Evolutionary conservation across 2,329 filamentous ascomycete genomes (phyloP), one percentile per base, ranked within the genome.

Genomic region (Aspergillus bombycis): DNA sequence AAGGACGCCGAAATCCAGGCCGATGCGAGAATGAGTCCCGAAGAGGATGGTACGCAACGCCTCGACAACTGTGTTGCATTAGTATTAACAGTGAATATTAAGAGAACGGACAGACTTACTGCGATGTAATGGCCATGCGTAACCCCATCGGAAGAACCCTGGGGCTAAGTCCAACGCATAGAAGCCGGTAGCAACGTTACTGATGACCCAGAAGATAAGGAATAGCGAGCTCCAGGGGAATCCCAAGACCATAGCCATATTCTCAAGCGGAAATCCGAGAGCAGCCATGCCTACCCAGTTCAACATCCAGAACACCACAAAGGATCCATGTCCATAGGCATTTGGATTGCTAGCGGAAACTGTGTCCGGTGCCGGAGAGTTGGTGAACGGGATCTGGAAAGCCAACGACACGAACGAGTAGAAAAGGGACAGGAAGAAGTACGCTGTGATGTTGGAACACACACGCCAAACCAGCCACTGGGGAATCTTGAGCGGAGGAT

Each of bases 151-250:
- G 71, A 87, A 91, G 69, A 90, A 89, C 0, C 74, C 77, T 0
- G 86, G 84, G 2, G 85, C 83, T 28, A 90, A 77, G 30, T 87
- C 85, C 50, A 90, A 78, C 4, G 84, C 77, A 71, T 89, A 87
- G 68, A 90, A 89, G 0, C 81, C 77, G 0, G 86, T 88, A 0
- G 82, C 79, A 0, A 89, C 86, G 68, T 91, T 91, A 8, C 85
- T 84, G 61, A 90, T 88, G 48, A 90, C 86, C 87, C 86, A 89
- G 69, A 89, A 89, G 61, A 90, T 88, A 2, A 91, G 75, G 82
- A 88, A 91, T 0, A 89, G 72, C 0, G 86, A 82, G 58, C 81
- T 84, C 86, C 86, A 90, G 0, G 86, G 88, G 68, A 84, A 79
- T 0, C 86, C 87, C 5, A 90, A 77, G 2, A 89, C 69, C 84